Evolutionary conservation across 2,329 filamentous ascomycete genomes (phyloP), one percentile per base, ranked within the genome.

Genomic region (Alternaria ventricosa): DNA sequence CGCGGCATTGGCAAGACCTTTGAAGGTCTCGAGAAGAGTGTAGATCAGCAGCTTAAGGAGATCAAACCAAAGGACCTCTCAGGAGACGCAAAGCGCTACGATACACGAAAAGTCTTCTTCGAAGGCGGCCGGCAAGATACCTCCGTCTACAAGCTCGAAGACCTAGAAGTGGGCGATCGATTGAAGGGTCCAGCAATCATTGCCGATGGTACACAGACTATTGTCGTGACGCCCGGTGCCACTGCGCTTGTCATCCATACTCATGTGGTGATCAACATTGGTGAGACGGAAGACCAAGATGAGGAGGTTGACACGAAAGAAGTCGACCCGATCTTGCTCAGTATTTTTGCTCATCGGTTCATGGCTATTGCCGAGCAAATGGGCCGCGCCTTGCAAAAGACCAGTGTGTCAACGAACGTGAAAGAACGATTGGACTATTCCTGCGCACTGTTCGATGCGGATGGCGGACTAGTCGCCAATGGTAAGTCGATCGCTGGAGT

Each of bases 1-100:
- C 87, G 95, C 60, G 93, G 93, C 13, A 96, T 97, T 65, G 94
- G 93, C 50, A 96, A 94, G 84, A 95, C 92, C 49, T 95, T 94
- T 78, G 87, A 92, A 57, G 90, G 91, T 49, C 83, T 90, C 28
- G 92, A 93, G 64, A 91, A 92, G 82, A 95, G 92, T 1, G 92
- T 96, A 5, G 93, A 97, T 68, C 86, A 93, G 74, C 94, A 97
- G 75, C 84, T 97, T 15, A 90, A 89, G 71, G 87, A 88, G 7
- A 85, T 95, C 62, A 87, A 86, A 63, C 84, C 87, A 1, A 87
- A 86, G 61, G 84, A 88, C 27, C 68, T 86, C 0, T 83, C 87
- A 1, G 82, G 85, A 4, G 82, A 83, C n/a, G 82, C 87, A 53
- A 92, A 92, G 74, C 84, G 86, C 23, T 90, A 94, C 72, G 86